Evolutionary conservation across 345 rosid species (phyloP), one percentile per base, ranked within the genome.

Genomic region (Eutrema yunnanense): DNA sequence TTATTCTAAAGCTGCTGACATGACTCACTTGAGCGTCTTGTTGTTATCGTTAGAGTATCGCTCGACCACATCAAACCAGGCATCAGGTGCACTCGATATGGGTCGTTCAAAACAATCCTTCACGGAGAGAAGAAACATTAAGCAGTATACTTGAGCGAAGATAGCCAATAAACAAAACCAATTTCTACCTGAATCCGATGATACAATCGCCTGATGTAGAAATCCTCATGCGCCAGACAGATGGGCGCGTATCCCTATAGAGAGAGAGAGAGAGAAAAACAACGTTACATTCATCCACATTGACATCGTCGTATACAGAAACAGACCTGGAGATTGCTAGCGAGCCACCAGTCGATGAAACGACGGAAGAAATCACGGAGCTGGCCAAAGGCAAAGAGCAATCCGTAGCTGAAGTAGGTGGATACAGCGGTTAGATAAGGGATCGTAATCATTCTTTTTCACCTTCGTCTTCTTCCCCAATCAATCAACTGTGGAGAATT

Each of bases 21-120:
- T 3, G 16, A 62, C 85, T 84, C 72, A 92, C 97, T 65, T 89
- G 5, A 89, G 63, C 37, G 96, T 89, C 86, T 89, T 89, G 78
- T 89, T 87, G 58, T 79, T 81, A 74, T 89, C 93, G 10, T 86
- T 87, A 60, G 96, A 91, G 78, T 59, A 81, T 14, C 93, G 85
- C 43, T 91, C 93, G 8, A 89, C 87, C 13, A 91, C 77, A 73
- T 89, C 88, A 75, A 89, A 73, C 97, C 96, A 89, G 8, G 91
- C 90, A 85, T 86, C 91, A 32, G 96, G 93, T 30, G 96, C 90
- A 80, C 93, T 89, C 8, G 91, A 75, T 41, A 91, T 89, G 0
- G 96, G 93, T 38, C 91, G 80, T 61, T 87, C 90, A 73, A 91
- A 91, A 80, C 97, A 91, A 59, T 87, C 97, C 96, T 91, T 80